Evolutionary conservation across 177 flowering plant genomes (phyloP).

Genomic region (Vitis hybrid): DNA sequence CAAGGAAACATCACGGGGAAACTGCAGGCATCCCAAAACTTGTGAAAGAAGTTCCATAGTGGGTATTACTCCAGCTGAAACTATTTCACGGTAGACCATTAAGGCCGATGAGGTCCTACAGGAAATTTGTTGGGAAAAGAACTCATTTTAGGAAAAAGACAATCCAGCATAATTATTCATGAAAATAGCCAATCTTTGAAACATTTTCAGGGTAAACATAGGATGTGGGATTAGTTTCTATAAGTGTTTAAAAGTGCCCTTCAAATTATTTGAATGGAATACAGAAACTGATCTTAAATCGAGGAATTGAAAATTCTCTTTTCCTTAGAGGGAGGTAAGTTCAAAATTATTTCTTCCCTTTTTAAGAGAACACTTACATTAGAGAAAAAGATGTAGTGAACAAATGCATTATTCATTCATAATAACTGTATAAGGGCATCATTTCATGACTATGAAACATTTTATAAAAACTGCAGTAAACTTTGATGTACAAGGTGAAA

Average conservation of each 20-base stretch:
- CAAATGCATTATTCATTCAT: too few relatives aligned
- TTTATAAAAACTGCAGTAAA: too few relatives aligned
- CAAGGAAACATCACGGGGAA: slow-evolving; percentile 66
- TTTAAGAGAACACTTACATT: not conserved
- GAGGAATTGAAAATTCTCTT: not conserved
- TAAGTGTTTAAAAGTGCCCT: not conserved
- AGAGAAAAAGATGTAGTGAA: too few relatives aligned
- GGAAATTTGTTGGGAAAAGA: not conserved
- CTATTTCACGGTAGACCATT: slow-evolving; percentile 67
- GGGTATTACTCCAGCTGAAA: slow-evolving; percentile 57
- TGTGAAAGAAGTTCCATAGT: slow-evolving; percentile 65
- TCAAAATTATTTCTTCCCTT: not conserved
- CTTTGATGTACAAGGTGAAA: not conserved
- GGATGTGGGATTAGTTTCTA: not conserved
- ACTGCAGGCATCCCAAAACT: slow-evolving; percentile 79
- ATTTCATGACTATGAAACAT: too few relatives aligned
- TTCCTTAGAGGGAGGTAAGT: not conserved
- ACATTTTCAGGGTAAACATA: not conserved
- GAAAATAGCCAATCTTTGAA: not conserved
- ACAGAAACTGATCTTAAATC: not conserved
- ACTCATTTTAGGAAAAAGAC: not conserved
- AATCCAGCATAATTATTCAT: not conserved
- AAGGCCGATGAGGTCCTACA: slow-evolving; percentile 81
- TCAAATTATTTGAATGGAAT: not conserved
- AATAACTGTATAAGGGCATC: too few relatives aligned